These are phyloP conservation scores for Punctularia strigosozonata DNA, from an alignment of 768 basidiomycete genomes.

Conservation along the genomic window DNA sequence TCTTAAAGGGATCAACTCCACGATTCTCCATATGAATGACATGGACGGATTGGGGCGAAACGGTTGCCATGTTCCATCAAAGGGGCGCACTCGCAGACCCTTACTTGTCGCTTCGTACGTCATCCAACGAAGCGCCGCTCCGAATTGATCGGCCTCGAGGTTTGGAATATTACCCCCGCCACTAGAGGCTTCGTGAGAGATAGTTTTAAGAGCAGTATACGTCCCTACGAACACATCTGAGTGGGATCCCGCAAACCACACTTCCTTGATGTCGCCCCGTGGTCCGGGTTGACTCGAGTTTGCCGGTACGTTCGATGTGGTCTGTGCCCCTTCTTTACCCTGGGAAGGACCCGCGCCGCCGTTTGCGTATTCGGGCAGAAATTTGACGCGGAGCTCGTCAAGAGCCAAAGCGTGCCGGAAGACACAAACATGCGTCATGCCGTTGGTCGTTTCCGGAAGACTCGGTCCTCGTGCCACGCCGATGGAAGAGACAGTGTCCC, in stretches of 20 bases:
- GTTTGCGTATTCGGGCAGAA: constrained; percentile 30
- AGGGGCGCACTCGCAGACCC: no score
- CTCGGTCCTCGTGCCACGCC: constrained; percentile 20
- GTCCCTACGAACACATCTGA: constrained; percentile 25
- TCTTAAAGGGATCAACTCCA: constrained; percentile 2
- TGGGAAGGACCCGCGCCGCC: constrained; percentile 10
- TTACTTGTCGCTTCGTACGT: no score
- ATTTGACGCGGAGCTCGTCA: constrained; percentile 36
- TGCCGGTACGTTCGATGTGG: no score
- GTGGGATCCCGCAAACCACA: constrained; percentile 31
- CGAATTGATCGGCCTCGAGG: no score
- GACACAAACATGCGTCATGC: constrained; percentile 23
- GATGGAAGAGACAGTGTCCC: constrained; percentile 38
- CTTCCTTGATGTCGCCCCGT: constrained; percentile 25
- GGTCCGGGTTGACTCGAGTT: no score
- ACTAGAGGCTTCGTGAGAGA: no score
- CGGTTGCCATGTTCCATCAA: no score
- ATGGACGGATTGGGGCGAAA: no score
- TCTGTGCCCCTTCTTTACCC: no score
- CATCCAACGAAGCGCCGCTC: no score
- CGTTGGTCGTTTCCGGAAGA: constrained; percentile 21
- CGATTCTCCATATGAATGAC: not conserved
- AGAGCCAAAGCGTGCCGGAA: constrained; percentile 37
- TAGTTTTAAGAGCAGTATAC: no score
- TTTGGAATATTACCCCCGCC: no score